Conservation (phyloP, 2,329 filamentous ascomycete species). For the Botrytis galanthina region DNA sequence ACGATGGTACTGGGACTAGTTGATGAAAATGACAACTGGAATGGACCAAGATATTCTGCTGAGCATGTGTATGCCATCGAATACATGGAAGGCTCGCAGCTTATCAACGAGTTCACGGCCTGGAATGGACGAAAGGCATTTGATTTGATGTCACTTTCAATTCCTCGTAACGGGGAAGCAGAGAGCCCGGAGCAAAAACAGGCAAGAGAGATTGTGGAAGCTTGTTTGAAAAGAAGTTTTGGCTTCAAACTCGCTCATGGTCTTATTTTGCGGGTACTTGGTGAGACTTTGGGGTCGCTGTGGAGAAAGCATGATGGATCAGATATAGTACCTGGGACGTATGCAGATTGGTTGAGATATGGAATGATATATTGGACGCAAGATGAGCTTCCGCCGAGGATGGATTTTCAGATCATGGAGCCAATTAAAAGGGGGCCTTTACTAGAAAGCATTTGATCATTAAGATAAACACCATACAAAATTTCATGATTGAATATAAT, state of each 20-base stretch:
- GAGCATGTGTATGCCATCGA: slow-evolving; percentile 51
- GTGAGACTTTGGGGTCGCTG: slow-evolving; percentile 51
- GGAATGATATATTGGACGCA: slow-evolving; percentile 49
- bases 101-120: slow-evolving; percentile 51
- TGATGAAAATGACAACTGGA: slow-evolving; percentile 51
- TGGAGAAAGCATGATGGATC: slow-evolving; percentile 51
- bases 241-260: slow-evolving; percentile 57
- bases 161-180: slow-evolving; percentile 42
- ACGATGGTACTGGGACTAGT: slow-evolving; percentile 51
- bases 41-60: slow-evolving; percentile 51
- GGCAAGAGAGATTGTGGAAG: slow-evolving; percentile 52
- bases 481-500: not conserved
- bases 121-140: slow-evolving; percentile 53
- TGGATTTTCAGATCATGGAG: slow-evolving; percentile 40
- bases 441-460: slow-evolving; percentile 27
- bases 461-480: not conserved
- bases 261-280: slow-evolving; percentile 49
- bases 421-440: slow-evolving; percentile 44
- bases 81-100: slow-evolving; percentile 50
- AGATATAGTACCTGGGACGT: slow-evolving; percentile 51
- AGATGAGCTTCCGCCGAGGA: slow-evolving; percentile 41
- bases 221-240: slow-evolving; percentile 49
- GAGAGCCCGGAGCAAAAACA: slow-evolving; percentile 48
- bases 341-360: slow-evolving; percentile 54
- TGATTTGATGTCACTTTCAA: slow-evolving; percentile 47